Percentiles rank a stretch among this genome's conserved stretches.
phyloP scores from a whole-genome alignment of 108 stramenopile species.

The Asterionellopsis glacialis region DNA sequence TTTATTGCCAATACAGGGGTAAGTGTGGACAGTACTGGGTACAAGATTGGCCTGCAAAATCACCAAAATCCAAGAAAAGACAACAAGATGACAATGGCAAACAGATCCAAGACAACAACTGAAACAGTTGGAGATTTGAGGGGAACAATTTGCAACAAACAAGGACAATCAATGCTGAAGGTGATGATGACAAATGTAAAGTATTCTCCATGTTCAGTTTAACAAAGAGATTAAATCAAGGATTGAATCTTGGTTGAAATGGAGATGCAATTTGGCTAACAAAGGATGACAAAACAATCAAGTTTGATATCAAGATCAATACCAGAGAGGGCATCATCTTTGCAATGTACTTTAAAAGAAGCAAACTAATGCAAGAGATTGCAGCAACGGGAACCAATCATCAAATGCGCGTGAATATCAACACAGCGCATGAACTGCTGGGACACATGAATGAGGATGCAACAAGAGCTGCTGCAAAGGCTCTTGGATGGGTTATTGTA shows the following conservation, averaged over 20 bases:
- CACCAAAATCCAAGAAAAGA: background rate
- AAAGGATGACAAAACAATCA: slow-evolving; percentile 13
- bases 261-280: slow-evolving; percentile 10
- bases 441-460: slow-evolving; percentile 20
- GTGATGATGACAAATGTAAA: background rate
- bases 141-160: background rate
- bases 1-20: slow-evolving; percentile 1
- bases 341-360: slow-evolving; percentile 10
- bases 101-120: background rate
- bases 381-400: background rate
- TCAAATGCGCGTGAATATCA: slow-evolving; percentile 6
- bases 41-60: background rate
- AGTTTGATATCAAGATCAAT: slow-evolving; percentile 30
- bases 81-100: background rate
- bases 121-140: background rate
- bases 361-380: background rate
- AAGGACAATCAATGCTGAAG: background rate
- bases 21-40: background rate
- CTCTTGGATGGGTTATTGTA: slow-evolving; percentile 15
- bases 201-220: slow-evolving; percentile 17
- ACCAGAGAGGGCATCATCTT: slow-evolving; percentile 18
- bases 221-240: slow-evolving; percentile 11
- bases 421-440: slow-evolving; percentile 14
- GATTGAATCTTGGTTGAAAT: slow-evolving; percentile 25
- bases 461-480: slow-evolving; percentile 13